Conservation (phyloP, 176 grass and related monocot species). For the Eleusine coracana region DNA sequence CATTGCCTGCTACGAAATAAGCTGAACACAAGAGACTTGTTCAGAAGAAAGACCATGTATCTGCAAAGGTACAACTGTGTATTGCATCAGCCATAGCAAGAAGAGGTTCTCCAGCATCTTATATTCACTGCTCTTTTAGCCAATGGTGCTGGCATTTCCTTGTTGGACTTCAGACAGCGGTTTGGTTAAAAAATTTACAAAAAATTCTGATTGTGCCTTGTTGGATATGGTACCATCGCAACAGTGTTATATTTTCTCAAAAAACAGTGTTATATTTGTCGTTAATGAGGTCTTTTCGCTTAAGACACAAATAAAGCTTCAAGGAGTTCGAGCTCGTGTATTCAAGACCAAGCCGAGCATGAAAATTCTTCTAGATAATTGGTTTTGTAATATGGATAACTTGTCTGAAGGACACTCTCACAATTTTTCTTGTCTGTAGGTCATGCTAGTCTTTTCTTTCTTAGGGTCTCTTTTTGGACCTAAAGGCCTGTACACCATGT, state of each 20-base stretch:
- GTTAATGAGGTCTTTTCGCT: background rate
- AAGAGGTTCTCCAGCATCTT: background rate
- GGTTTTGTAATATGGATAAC: background rate
- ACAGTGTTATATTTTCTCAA: background rate
- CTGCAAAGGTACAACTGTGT: background rate
- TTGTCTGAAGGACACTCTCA: background rate
- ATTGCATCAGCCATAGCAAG: background rate
- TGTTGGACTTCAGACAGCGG: background rate
- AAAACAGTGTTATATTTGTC: too few relatives aligned
- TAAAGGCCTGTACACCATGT: background rate
- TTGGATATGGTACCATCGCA: background rate
- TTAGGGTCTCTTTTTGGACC: background rate
- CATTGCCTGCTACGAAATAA: too few relatives aligned
- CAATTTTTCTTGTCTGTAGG: background rate
- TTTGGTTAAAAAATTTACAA: background rate
- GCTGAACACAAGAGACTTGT: too few relatives aligned
- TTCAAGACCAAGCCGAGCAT: background rate
- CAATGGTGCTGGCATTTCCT: background rate
- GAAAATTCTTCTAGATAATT: background rate
- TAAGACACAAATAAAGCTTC: background rate
- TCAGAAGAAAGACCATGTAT: background rate
- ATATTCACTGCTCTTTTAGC: background rate
- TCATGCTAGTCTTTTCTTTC: background rate
- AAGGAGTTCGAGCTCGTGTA: background rate
- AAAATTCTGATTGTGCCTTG: conserved; percentile 2